Percentiles rank a stretch among this genome's conserved stretches.
Evolutionary conservation across 768 basidiomycete genomes (phyloP).

Genomic region (Dendrothele bispora): DNA sequence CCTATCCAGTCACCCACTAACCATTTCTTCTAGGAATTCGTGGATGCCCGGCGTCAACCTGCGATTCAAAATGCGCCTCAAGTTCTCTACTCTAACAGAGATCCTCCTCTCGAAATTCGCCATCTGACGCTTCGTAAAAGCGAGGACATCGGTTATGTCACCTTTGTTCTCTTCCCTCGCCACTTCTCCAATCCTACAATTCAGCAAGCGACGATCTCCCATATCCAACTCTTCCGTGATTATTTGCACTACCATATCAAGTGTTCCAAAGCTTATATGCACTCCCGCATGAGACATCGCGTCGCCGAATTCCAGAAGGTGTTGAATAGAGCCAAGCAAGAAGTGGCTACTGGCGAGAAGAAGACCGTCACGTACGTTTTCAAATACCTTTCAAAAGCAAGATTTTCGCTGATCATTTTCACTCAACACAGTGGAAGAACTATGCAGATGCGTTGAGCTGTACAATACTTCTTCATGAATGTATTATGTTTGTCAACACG

Average conservation of each 20-base stretch:
- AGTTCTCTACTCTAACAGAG: constrained; percentile 91
- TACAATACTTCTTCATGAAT: neutral
- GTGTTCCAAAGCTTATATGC: constrained; percentile 98
- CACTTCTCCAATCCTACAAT: constrained; percentile 78
- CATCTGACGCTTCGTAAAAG: constrained; percentile 76
- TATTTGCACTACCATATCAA: constrained; percentile 99
- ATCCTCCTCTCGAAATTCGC: constrained; percentile 95
- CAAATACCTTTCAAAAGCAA: too few relatives aligned
- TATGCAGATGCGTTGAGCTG: constrained; percentile 3
- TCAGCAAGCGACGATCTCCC: constrained; percentile 83
- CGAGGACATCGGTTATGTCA: constrained; percentile 95
- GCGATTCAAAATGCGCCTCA: constrained; percentile 96
- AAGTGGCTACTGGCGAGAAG: constrained; percentile 75
- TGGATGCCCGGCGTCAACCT: constrained; percentile 93
- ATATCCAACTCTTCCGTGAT: constrained; percentile 95
- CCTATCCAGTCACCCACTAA: neutral
- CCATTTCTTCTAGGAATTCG: constrained; percentile 76
- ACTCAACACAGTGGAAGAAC: constrained; percentile 4
- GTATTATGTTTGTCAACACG: neutral
- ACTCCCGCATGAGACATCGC: constrained; percentile 91
- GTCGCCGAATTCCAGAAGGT: constrained; percentile 96
- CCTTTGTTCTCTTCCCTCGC: constrained; percentile 96
- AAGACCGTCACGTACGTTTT: constrained; percentile 87
- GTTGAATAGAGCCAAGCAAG: constrained; percentile 93
- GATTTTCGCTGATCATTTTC: neutral